Evolutionary conservation across 2,329 filamentous ascomycete genomes (phyloP).

Genomic region (Penicillium sp.): DNA sequence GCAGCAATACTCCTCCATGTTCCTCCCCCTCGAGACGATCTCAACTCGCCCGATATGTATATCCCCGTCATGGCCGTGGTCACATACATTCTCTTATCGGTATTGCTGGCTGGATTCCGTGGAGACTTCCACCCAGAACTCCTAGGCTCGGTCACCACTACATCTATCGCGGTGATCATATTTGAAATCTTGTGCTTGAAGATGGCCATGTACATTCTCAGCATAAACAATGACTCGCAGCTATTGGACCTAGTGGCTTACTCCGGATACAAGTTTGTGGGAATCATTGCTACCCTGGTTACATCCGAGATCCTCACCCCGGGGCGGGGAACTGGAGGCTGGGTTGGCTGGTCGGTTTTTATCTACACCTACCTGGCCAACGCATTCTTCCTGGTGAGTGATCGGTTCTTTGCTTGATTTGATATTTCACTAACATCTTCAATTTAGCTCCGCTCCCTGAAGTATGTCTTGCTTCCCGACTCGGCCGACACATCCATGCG

Average conservation of each 20-base stretch:
- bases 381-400: slow-evolving; percentile 83
- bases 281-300: slow-evolving; percentile 84
- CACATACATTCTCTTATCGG: slow-evolving; percentile 93
- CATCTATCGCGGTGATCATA: slow-evolving; percentile 76
- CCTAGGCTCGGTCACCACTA: slow-evolving; percentile 82
- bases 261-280: slow-evolving; percentile 97
- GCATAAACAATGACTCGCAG: slow-evolving; percentile 91
- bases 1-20: slow-evolving; percentile 55
- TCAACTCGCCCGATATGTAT: slow-evolving; percentile 99
- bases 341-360: slow-evolving; percentile 86
- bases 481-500: slow-evolving; percentile 65
- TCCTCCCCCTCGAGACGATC: slow-evolving; percentile 85
- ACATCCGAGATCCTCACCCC: slow-evolving; percentile 74
- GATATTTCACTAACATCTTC: background rate
- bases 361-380: slow-evolving; percentile 90
- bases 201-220: slow-evolving; percentile 87
- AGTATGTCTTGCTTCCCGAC: slow-evolving; percentile 93
- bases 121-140: slow-evolving; percentile 94
- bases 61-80: slow-evolving; percentile 97
- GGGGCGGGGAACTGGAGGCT: slow-evolving; percentile 78
- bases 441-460: slow-evolving; percentile 78
- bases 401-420: background rate
- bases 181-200: slow-evolving; percentile 90
- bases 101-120: slow-evolving; percentile 81
- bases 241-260: slow-evolving; percentile 93